Evolutionary conservation across 2,329 filamentous ascomycete genomes (phyloP).

Genomic region (Fusarium oligoseptatum): DNA sequence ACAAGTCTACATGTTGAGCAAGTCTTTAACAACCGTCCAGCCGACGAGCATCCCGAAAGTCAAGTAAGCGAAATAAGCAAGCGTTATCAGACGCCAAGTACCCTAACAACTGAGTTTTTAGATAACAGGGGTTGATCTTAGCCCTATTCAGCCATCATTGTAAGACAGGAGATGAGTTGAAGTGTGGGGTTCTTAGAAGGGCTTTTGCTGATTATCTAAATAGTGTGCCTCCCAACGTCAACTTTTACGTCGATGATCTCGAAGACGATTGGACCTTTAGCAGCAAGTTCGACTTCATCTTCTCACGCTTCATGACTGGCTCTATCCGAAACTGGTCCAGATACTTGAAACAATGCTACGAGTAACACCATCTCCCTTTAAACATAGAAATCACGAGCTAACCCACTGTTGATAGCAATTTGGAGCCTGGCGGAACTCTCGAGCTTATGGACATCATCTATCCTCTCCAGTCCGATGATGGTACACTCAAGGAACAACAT

Average conservation of each 20-base stretch:
- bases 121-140: background rate
- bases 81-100: background rate
- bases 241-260: conserved; percentile 21
- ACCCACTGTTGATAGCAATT: background rate
- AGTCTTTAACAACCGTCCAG: background rate
- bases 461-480: background rate
- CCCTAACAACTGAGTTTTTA: background rate
- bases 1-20: background rate
- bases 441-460: conserved; percentile 3
- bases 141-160: conserved; percentile 1
- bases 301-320: conserved; percentile 1
- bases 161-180: background rate
- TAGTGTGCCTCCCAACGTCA: conserved; percentile 28
- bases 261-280: background rate
- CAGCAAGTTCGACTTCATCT: background rate
- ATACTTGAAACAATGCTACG: background rate
- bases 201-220: background rate
- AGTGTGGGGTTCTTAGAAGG: background rate
- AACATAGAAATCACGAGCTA: background rate
- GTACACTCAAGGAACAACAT: background rate
- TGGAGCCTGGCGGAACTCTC: background rate
- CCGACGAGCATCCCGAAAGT: background rate
- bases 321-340: background rate
- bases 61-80: background rate
- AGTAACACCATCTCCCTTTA: background rate